phyloP scores from a whole-genome alignment of 257 asterid species.

The Fraxinus cuspidata region DNA sequence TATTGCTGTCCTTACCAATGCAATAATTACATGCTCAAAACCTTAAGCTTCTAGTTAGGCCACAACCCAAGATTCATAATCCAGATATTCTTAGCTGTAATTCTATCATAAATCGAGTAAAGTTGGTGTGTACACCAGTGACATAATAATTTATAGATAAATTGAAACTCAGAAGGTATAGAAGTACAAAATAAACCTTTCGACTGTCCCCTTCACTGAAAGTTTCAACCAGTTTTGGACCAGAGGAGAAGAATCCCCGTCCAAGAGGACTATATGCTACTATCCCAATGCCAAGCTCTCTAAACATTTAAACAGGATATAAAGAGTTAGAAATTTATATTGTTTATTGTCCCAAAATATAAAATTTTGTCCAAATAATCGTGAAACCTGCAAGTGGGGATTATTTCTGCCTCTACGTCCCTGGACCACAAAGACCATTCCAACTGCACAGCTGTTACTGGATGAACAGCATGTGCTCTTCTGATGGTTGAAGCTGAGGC shows the following conservation, averaged over 20 bases:
- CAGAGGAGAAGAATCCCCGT: constrained; percentile 30
- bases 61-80: background rate
- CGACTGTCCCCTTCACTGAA: constrained; percentile 26
- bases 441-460: constrained; percentile 38
- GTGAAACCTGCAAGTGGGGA: constrained; percentile 41
- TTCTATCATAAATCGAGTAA: background rate
- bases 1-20: no score
- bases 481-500: constrained; percentile 42
- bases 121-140: background rate
- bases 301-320: background rate
- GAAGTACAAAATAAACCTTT: constrained; percentile 22
- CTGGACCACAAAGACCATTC: constrained; percentile 45
- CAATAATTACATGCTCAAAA: background rate
- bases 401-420: constrained; percentile 35
- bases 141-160: background rate
- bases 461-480: constrained; percentile 46
- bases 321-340: background rate
- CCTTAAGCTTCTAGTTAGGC: background rate
- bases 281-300: constrained; percentile 44
- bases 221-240: constrained; percentile 25
- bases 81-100: constrained; percentile 15
- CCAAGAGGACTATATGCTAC: constrained; percentile 40
- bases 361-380: background rate
- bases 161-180: background rate
- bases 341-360: background rate